phyloP scores from a whole-genome alignment of 805 yeast species.

The Schwanniomyces pseudopolymorphus region DNA sequence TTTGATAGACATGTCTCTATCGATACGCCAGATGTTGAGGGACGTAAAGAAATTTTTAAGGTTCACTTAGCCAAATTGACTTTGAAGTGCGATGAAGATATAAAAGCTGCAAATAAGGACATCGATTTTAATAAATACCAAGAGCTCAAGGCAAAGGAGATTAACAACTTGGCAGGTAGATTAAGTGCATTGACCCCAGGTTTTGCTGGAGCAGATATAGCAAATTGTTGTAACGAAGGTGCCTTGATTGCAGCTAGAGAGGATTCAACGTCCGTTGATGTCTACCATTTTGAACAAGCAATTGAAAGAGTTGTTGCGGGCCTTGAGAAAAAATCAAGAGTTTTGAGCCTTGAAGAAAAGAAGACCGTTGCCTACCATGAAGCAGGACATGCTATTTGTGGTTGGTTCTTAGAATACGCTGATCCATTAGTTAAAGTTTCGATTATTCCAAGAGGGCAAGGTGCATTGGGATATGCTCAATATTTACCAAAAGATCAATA shows the following conservation, averaged over 20 bases:
- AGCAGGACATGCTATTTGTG: slow-evolving; percentile 96
- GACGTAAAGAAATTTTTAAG: slow-evolving; percentile 80
- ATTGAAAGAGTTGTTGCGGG: slow-evolving; percentile 95
- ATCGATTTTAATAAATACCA: slow-evolving; percentile 41
- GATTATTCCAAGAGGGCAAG: slow-evolving; percentile 91
- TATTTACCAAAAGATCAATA: slow-evolving; percentile 89
- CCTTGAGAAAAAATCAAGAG: slow-evolving; percentile 79
- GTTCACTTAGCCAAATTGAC: slow-evolving; percentile 73
- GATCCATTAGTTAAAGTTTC: slow-evolving; percentile 93
- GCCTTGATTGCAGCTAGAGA: slow-evolving; percentile 89
- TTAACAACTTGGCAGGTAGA: slow-evolving; percentile 72
- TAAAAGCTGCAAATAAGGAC: slow-evolving; percentile 33
- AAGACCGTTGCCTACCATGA: slow-evolving; percentile 89
- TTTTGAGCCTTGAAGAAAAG: slow-evolving; percentile 78
- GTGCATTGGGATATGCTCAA: slow-evolving; percentile 95
- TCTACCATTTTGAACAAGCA: slow-evolving; percentile 84
- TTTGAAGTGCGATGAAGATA: slow-evolving; percentile 39
- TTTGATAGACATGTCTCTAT: slow-evolving; percentile 87
- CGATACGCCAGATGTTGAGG: slow-evolving; percentile 86
- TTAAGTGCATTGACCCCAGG: slow-evolving; percentile 93
- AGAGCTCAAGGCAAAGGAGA: slow-evolving; percentile 39
- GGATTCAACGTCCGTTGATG: slow-evolving; percentile 58
- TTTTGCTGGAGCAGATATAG: slow-evolving; percentile 94
- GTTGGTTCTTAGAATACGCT: slow-evolving; percentile 86
- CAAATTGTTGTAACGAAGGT: slow-evolving; percentile 92